Evolutionary conservation across 345 rosid species (phyloP), one percentile per base, ranked within the genome.

Genomic region (Chamaenerion angustifolium): DNA sequence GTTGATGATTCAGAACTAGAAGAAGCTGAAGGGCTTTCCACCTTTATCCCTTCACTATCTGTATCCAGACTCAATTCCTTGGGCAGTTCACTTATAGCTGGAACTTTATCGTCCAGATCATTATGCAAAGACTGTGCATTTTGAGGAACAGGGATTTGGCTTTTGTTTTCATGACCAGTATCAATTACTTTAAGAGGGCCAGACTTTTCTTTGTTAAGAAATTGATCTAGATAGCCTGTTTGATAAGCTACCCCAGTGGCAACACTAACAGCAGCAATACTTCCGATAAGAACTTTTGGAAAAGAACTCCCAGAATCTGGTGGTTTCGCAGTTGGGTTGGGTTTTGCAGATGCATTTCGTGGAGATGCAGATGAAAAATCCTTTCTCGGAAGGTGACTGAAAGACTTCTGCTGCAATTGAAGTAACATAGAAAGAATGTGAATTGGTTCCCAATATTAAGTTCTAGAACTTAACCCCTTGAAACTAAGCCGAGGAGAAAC

Each of bases 201-300:
- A 13, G 64, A 60, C 49, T 48, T 56, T 53, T 68, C 64, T 51
- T 71, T 65, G 27, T 62, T 66, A 9, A 80, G 48, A 57, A 68
- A 69, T 16, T 70, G 53, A 56, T 84, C 96, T 56, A 82, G 57
- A 53, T 74, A 76, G 15, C 94, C 95, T 44, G 47, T 57, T 58
- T 57, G 81, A 64, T 82, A 82, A 0, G 83, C 90, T 12, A 68
- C 54, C 48, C 75, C 35, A 37, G 61, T 59, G 46, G 80, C 83
- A 65, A 78, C 72, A 35, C 59, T 74, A 19, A 74, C 62, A 3
- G 72, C 63, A 40, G 72, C 63, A 40, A 65, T 63, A 27, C 81
- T 72, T 63, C 88, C 96, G 16, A 77, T 8, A 46, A 75, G 41
- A 55, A 74, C 43, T 49, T 64, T 71, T 0, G 78, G 52, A 46